A percentile compares a stretch with the other conserved stretches of the same genome.
Evolutionary conservation across 306 rosid genomes (phyloP).

Genomic region (Rosa multiflora): DNA sequence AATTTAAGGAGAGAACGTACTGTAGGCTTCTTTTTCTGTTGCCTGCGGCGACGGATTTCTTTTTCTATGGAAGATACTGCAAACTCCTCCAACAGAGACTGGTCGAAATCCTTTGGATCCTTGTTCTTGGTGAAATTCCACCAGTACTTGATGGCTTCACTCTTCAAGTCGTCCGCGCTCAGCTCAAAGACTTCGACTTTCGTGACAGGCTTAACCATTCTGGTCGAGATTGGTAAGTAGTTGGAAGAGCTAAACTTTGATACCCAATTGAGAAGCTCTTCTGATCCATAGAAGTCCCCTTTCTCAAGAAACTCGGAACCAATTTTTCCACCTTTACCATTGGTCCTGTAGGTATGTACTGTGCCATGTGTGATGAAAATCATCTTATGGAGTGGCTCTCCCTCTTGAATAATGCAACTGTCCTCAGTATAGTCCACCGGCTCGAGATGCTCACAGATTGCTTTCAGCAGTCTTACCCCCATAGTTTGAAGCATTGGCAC

Average conservation of each 20-base stretch:
- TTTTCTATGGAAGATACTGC: neutral
- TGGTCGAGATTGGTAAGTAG: constrained; percentile 38
- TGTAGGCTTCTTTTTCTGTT: neutral
- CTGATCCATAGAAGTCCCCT: constrained; percentile 14
- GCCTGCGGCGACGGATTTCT: neutral
- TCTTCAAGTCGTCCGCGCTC: neutral
- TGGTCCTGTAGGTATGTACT: neutral
- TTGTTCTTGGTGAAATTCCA: constrained; percentile 6
- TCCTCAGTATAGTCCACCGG: neutral
- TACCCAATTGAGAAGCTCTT: constrained; percentile 30
- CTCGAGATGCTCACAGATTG: neutral
- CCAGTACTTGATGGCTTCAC: neutral
- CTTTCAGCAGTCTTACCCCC: neutral
- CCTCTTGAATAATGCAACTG: neutral
- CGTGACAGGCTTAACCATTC: constrained; percentile 26
- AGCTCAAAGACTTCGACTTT: neutral
- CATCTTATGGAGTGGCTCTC: neutral
- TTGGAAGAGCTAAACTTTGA: constrained; percentile 32
- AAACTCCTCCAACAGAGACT: neutral
- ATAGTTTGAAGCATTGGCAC: constrained; percentile 11
- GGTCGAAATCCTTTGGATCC: neutral
- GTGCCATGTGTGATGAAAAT: constrained; percentile 7
- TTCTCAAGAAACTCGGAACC: neutral
- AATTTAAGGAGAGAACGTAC: neutral
- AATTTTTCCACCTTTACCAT: neutral